Evolutionary conservation across 2,329 filamentous ascomycete species (phyloP), one percentile per base, ranked within the genome.

Genomic region (Anisogramma anomala): DNA sequence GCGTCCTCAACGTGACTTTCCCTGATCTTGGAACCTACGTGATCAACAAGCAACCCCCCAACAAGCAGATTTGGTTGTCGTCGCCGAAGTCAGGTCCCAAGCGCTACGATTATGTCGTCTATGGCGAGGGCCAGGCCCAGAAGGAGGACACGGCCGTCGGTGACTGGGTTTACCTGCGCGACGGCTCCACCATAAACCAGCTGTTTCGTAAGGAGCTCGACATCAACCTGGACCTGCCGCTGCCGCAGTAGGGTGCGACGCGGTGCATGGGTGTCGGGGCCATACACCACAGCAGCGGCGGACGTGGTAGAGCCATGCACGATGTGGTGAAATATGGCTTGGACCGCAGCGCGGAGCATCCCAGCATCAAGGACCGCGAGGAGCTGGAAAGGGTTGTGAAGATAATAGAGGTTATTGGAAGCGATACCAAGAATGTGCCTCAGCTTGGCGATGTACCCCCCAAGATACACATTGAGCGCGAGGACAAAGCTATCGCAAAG

Each of bases 11-110:
- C 48, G 69, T 96, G 54, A 70, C 66, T 6, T 76, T 84, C 52
- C 75, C 77, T 1, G 66, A 71, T 10, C 68, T 77, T 37, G 87
- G 88, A 48, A 89, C 77, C 22, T 98, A 93, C 58, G 84, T 98
- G 46, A 74, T 98, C 65, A 98, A 98, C 74, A 98, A 98, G 64
- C 91, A 98, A 62, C 91, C 91, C 0, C 87, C 89, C 15, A 96
- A 95, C 70, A 91, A 87, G 69, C 91, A 83, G 59, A 94, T 98
- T 57, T 98, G 91, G 91, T 77, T 96, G 33, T 91, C 85, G 27
- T 94, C 86, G 32, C 91, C 91, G 3, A 68, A 86, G 40, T 88
- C 84, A 5, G 91, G 91, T 0, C 91, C 91, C 11, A 95, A 95
- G 65, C 80, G 89, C 44, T 98, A 82, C 66, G 88, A 96, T 61